Evolutionary conservation across 371 early-diverging fungal species (phyloP), one percentile per base, ranked within the genome.

Genomic region (Mortierella sp.): DNA sequence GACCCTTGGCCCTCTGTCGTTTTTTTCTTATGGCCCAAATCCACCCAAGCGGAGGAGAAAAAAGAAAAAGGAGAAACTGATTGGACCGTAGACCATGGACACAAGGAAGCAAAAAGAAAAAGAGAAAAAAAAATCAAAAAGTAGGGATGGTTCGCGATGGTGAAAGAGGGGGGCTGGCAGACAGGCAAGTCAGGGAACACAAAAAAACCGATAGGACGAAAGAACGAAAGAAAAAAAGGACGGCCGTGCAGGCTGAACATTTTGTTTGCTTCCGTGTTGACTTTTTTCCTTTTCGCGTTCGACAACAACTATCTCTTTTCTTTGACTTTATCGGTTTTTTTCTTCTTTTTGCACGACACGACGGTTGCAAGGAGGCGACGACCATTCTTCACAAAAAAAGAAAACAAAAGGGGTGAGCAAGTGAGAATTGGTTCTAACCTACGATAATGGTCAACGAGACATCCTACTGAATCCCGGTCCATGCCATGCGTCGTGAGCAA

Each of bases 71-170:
- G 19, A 10, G 4, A 45, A 45, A 14, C 11, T 13, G 14, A n/a
- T 9, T 50, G 50, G 24, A 50, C 50, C 50, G 24, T n/a, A 9
- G 24, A 24, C n/a, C 9, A n/a, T 48, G 22, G 9, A 13, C 48
- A 52, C 34, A 58, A 34, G 31, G 5, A 7, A 16, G 37, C 37
- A 61, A 7, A 31, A 61, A 34, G 61, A 22, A 61, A 22, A 61
- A 11, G 2, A 61, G 3, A 14, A 14, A 16, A 55, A 50, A 61
- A 61, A 61, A 58, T 2, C 29, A 34, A 48, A 22, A 34, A 34
- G 58, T 34, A 58, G 58, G 58, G 58, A 58, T 58, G 14, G 58
- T 58, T 61, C 9, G 61, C 37, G 37, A 61, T 61, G 61, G 61
- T 31, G 37, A 61, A 50, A 29, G 29, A 29, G 31, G 13, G 31